phyloP scores from a whole-genome alignment of 306 rosid genomes.

The Prunus dulcis region DNA sequence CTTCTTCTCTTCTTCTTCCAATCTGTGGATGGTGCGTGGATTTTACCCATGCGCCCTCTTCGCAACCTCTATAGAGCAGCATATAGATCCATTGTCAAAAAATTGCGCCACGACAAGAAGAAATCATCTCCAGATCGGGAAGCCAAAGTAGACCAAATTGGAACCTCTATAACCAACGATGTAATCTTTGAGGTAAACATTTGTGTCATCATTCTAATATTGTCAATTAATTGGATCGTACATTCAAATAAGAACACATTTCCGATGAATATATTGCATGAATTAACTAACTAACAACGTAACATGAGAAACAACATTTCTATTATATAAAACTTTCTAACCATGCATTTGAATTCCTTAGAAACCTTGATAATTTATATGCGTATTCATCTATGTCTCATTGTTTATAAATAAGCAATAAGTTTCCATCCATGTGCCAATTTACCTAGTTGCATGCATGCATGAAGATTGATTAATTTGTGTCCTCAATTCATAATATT shows the following conservation, averaged over 20 bases:
- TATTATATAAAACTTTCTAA: background rate
- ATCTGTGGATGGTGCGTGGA: constrained; percentile 42
- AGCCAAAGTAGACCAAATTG: background rate
- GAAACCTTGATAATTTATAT: background rate
- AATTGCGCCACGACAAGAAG: constrained; percentile 30
- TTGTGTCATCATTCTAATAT: background rate
- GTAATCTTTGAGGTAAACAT: constrained; percentile 15
- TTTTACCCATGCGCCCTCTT: constrained; percentile 22
- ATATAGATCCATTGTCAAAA: constrained; percentile 44
- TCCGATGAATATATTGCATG: no score
- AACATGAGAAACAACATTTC: background rate
- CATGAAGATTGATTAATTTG: background rate
- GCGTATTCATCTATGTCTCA: background rate
- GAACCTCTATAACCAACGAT: background rate
- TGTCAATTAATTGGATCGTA: no score
- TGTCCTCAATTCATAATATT: no score
- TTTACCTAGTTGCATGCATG: background rate
- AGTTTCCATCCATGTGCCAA: no score
- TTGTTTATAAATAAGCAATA: no score
- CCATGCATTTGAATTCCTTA: background rate
- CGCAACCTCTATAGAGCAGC: constrained; percentile 29
- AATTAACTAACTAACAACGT: background rate
- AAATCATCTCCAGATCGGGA: constrained; percentile 18
- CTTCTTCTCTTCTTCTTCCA: background rate
- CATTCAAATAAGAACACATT: no score